These are phyloP conservation scores for Grigorovia transvaalensis DNA, from an alignment of 805 yeast genomes.

Conservation along the genomic window DNA sequence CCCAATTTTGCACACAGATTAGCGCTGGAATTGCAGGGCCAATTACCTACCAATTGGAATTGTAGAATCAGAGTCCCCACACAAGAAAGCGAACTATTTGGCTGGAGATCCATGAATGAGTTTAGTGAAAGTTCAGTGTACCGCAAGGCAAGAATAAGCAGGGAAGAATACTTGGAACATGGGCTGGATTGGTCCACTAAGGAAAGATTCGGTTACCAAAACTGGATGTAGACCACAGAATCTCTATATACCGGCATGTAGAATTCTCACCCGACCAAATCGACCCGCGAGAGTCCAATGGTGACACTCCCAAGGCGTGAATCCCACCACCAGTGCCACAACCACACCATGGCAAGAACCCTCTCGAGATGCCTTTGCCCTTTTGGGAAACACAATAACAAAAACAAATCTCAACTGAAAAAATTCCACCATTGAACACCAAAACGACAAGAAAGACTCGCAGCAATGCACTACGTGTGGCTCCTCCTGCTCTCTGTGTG, in stretches of 20 bases:
- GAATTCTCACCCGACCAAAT: no score
- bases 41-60: slow-evolving; percentile 61
- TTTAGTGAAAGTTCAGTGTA: slow-evolving; percentile 34
- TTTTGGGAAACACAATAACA: not conserved
- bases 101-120: slow-evolving; percentile 48
- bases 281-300: no score
- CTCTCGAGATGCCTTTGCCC: not conserved
- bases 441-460: no score
- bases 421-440: not conserved
- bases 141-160: slow-evolving; percentile 49
- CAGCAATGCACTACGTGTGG: not conserved
- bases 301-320: no score
- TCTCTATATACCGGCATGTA: no score
- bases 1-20: slow-evolving; percentile 59
- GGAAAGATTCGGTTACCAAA: slow-evolving; percentile 34
- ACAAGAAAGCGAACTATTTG: slow-evolving; percentile 33
- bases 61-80: slow-evolving; percentile 35
- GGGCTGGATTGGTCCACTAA: slow-evolving; percentile 46
- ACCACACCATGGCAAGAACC: no score
- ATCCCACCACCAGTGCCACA: no score
- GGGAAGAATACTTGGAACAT: slow-evolving; percentile 76
- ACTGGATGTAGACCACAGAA: slow-evolving; percentile 15
- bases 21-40: slow-evolving; percentile 49
- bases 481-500: not conserved
- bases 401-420: not conserved